phyloP scores from a whole-genome alignment of 164 flowering plant genomes.

The Warburgia ugandensis region DNA sequence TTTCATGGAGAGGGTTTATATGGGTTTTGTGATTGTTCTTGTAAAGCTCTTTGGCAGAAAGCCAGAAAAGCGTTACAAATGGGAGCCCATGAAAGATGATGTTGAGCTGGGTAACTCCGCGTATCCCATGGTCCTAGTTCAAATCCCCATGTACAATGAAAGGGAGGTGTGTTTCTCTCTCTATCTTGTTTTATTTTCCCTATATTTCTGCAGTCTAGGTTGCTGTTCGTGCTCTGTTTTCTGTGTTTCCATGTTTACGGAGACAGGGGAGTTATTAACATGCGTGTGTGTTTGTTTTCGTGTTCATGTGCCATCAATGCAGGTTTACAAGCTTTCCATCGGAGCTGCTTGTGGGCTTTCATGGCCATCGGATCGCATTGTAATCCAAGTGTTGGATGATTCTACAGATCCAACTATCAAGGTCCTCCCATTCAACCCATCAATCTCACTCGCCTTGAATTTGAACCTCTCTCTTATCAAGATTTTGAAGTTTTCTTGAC shows the following conservation, averaged over 20 bases:
- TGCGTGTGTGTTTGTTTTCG: neutral
- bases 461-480: neutral
- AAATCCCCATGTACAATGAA: constrained; percentile 92
- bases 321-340: constrained; percentile 84
- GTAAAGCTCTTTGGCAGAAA: constrained; percentile 81
- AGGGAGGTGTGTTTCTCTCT: constrained; percentile 42
- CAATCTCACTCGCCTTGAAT: neutral
- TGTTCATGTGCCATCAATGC: constrained; percentile 7
- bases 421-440: constrained; percentile 26
- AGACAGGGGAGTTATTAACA: neutral
- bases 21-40: constrained; percentile 77
- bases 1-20: constrained; percentile 77
- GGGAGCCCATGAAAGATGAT: constrained; percentile 68
- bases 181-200: neutral
- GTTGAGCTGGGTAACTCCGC: constrained; percentile 53
- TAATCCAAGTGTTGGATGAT: constrained; percentile 85
- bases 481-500: neutral
- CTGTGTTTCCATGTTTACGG: neutral
- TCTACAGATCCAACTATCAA: constrained; percentile 70
- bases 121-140: constrained; percentile 84
- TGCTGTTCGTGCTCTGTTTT: neutral
- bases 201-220: neutral
- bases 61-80: constrained; percentile 84
- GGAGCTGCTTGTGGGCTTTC: constrained; percentile 92
- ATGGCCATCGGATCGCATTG: constrained; percentile 79